Evolutionary conservation across 495 filamentous ascomycete species (phyloP).

Genomic region (Penicillium desertorum): DNA sequence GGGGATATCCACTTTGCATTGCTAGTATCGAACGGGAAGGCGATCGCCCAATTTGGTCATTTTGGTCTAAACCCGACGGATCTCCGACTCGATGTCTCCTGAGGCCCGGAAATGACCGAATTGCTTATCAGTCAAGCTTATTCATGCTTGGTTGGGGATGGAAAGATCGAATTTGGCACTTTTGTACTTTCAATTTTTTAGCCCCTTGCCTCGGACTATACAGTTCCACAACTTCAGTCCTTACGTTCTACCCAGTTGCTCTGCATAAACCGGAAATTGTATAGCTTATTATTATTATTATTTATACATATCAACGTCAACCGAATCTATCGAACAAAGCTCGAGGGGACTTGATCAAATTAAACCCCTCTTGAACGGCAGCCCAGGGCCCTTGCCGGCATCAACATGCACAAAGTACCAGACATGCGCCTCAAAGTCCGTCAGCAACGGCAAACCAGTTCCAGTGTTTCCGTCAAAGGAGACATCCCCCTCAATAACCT

Average conservation of each 20-base stretch:
- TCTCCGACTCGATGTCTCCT: neutral
- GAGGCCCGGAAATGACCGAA: neutral
- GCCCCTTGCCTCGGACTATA: neutral
- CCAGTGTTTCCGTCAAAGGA: constrained; percentile 47
- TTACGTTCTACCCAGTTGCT: neutral
- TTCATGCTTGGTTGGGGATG: neutral
- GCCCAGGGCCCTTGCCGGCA: constrained; percentile 25
- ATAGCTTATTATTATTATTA: neutral
- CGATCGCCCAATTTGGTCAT: neutral
- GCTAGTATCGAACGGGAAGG: constrained; percentile 15
- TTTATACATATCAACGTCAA: neutral
- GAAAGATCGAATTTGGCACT: neutral
- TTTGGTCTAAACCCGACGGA: neutral
- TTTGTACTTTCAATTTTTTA: neutral
- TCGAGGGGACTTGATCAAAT: neutral
- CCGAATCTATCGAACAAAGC: neutral
- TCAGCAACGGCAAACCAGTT: constrained; percentile 23
- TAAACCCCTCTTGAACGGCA: constrained; percentile 18
- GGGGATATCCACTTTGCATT: constrained; percentile 5
- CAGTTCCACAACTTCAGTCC: no score
- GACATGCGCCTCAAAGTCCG: constrained; percentile 36
- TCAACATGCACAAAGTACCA: constrained; percentile 48
- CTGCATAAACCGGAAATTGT: neutral
- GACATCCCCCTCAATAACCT: constrained; percentile 31
- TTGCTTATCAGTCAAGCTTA: constrained; percentile 2